phyloP scores from a whole-genome alignment of 495 filamentous ascomycete genomes.

The Terfezia claveryi region DNA sequence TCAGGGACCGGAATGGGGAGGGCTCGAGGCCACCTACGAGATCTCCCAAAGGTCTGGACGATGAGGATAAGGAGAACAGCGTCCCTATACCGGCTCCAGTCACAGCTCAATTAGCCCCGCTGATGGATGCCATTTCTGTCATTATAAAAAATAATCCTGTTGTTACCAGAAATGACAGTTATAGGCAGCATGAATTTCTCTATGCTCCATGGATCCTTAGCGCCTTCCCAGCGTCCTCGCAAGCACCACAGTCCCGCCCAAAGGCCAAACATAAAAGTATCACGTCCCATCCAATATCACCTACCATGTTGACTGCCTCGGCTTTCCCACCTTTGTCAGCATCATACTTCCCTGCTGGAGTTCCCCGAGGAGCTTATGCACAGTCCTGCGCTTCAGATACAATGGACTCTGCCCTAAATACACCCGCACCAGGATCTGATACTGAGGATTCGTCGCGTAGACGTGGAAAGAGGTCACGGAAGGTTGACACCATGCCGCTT shows the following conservation, averaged over 20 bases:
- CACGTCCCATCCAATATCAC: background rate
- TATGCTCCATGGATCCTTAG: conserved; percentile 54
- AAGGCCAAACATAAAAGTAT: background rate
- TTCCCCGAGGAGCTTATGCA: background rate
- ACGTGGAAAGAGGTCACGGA: background rate
- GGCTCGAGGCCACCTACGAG: background rate
- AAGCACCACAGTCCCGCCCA: conserved; percentile 4
- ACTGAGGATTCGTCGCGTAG: background rate
- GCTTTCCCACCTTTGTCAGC: conserved; percentile 24
- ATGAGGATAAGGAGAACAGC: conserved; percentile 19
- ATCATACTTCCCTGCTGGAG: background rate
- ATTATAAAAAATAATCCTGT: conserved; percentile 38
- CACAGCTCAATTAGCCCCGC: conserved; percentile 37
- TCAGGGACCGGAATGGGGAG: conserved; percentile 12
- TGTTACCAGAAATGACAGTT: conserved; percentile 31
- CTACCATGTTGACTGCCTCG: conserved; percentile 13
- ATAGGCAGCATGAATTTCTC: conserved; percentile 52
- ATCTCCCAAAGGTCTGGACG: conserved; percentile 24
- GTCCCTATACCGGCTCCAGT: conserved; percentile 36
- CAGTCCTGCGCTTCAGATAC: conserved; percentile 17
- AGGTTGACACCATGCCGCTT: conserved; percentile 25
- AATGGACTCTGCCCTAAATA: background rate
- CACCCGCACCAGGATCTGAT: background rate
- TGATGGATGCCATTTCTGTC: conserved; percentile 59
- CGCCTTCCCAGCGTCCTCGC: conserved; percentile 34